Evolutionary conservation across 176 grass and related monocot species (phyloP).

Genomic region (Poa annua): DNA sequence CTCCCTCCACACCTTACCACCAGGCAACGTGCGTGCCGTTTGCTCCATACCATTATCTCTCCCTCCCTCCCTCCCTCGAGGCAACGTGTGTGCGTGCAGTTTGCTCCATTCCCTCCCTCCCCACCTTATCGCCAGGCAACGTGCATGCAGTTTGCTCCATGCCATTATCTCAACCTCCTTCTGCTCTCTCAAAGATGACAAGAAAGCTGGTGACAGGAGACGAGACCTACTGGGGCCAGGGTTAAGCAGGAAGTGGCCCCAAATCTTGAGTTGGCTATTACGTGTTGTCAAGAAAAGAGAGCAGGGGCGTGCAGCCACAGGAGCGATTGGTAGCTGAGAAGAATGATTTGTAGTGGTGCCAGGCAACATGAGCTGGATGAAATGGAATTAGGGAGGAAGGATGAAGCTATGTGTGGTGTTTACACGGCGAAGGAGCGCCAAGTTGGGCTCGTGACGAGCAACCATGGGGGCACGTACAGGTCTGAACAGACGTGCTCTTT

Average conservation of each 20-base stretch:
- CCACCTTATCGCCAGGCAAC: not conserved
- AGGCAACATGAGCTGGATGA: not conserved
- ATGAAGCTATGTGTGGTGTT: not conserved
- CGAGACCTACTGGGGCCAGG: slow-evolving; percentile 3
- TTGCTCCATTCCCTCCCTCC: not conserved
- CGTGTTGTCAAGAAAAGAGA: not conserved
- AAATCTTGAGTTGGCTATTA: slow-evolving; percentile 5
- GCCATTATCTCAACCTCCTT: not conserved
- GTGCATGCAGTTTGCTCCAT: not conserved
- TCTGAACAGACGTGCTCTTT: not conserved
- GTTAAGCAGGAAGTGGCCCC: not conserved
- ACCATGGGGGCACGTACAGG: not conserved
- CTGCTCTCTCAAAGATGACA: not conserved
- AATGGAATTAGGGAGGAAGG: slow-evolving; percentile 2
- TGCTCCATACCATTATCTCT: too few species aligned
- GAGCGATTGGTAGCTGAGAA: not conserved
- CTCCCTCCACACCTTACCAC: too few species aligned
- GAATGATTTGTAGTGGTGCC: not conserved
- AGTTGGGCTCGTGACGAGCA: not conserved
- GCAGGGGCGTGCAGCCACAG: not conserved
- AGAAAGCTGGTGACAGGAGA: not conserved
- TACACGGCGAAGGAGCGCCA: not conserved
- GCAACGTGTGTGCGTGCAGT: too few species aligned
- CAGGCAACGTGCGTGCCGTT: too few species aligned
- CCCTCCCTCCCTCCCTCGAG: too few species aligned